Evolutionary conservation across 495 filamentous ascomycete species (phyloP), one percentile per base, ranked within the genome.

Genomic region (Penicillium crystallinum): DNA sequence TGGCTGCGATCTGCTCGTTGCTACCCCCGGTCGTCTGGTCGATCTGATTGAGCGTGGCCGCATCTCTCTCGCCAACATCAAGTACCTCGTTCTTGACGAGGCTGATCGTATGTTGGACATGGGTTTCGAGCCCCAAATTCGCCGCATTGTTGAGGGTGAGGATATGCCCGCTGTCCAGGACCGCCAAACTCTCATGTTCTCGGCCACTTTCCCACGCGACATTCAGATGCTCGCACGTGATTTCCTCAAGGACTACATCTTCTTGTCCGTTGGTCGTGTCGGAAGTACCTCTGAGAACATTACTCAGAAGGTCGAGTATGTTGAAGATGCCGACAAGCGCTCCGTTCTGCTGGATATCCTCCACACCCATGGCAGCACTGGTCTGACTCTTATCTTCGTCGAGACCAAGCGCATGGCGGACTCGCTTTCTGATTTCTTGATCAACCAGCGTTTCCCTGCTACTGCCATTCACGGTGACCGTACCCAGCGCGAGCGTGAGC

Each of bases 401-500:
- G 95, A 97, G 78, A 97, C 95, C 48, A 98, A 98, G 84, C 91
- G 93, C 61, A 98, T 97, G 92, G 93, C 95, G 46, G 93, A 98
- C 72, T 88, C 91, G 7, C 78, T 98, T 17, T 97, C 90, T 40
- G 93, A 98, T 67, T 98, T 96, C 80, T 75, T 98, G 43, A 90
- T 97, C 76, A 96, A 96, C 76, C 91, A 97, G 72, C 89, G 86
- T 64, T 96, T 97, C 82, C 91, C 91, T 6, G 93, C 95, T n/a
- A 97, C 95, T 34, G 90, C 95, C 15, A 98, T 98, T 66, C 93
- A 98, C 71, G 93, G 93, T 63, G 93, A 98, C 69, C 88, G 93
- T 56, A 97, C 93, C 45, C 93, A 98, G 78, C 90, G 92, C 53
- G 93, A 98, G 78, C 95, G 93, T 85, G 93, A 98, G 77, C 88